Conservation (phyloP, 2,329 filamentous ascomycete species). For the Neopestalotiopsis sp. region DNA sequence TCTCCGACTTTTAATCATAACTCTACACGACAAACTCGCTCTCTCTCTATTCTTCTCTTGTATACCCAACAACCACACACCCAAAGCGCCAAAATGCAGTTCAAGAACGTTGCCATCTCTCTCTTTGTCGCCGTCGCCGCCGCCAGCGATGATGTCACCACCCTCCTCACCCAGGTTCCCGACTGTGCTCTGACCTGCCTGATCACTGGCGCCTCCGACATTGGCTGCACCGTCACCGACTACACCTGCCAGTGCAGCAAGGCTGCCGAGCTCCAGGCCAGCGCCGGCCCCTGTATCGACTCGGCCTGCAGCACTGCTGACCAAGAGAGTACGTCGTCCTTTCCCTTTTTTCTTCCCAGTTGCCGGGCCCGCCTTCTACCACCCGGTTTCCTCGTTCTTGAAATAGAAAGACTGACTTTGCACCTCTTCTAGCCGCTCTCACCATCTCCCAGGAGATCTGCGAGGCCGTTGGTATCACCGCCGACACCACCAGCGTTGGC, state of each 20-base stretch:
- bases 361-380: not conserved
- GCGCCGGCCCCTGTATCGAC: slow-evolving; percentile 41
- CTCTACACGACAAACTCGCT: not conserved
- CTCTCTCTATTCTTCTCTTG: not conserved
- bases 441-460: slow-evolving; percentile 19
- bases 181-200: slow-evolving; percentile 42
- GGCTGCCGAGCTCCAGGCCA: slow-evolving; percentile 37
- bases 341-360: not conserved
- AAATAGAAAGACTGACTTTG: not conserved
- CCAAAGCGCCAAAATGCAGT: slow-evolving; percentile 26
- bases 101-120: slow-evolving; percentile 24
- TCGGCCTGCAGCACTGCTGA: slow-evolving; percentile 38
- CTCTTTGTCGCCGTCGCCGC: slow-evolving; percentile 26
- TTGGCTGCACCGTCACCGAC: slow-evolving; percentile 38
- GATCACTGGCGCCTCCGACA: slow-evolving; percentile 29
- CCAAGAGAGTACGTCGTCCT: slow-evolving; percentile 35
- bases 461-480: slow-evolving; percentile 3
- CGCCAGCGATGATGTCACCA: slow-evolving; percentile 24
- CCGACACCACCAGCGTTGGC: slow-evolving; percentile 2
- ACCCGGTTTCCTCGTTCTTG: too few relatives aligned
- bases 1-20: too few relatives aligned
- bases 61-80: not conserved
- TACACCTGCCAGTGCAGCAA: slow-evolving; percentile 42
- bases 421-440: not conserved
- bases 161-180: slow-evolving; percentile 35